Conservation (phyloP, 1,139 yeast genomes). For the Candida freyschussii region DNA sequence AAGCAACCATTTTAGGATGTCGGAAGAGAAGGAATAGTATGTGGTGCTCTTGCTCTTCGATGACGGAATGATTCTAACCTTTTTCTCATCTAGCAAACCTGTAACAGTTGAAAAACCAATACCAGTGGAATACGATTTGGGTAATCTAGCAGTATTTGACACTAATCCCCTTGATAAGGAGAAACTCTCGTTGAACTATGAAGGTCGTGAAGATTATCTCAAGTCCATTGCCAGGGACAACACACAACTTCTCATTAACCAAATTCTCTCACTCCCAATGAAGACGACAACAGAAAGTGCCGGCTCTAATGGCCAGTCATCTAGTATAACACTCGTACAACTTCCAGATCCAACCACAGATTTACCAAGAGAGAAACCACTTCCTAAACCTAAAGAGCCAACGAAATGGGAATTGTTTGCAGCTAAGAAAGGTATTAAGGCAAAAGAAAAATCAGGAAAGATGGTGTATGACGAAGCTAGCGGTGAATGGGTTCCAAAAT, state of each 20-base stretch:
- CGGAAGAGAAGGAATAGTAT: conserved; percentile 6
- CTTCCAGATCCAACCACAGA: conserved; percentile 80
- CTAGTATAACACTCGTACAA: conserved; percentile 76
- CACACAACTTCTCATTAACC: conserved; percentile 85
- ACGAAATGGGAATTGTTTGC: conserved; percentile 99
- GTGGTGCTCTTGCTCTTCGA: background rate
- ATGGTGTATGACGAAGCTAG: conserved; percentile 83
- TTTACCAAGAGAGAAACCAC: conserved; percentile 91
- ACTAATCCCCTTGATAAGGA: conserved; percentile 71
- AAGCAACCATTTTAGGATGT: conserved; percentile 1
- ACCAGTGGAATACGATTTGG: conserved; percentile 81
- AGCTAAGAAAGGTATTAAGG: conserved; percentile 86
- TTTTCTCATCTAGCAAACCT: conserved; percentile 42
- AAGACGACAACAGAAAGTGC: conserved; percentile 77
- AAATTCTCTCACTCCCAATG: conserved; percentile 82
- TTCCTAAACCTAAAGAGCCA: conserved; percentile 87
- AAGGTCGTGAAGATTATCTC: conserved; percentile 60
- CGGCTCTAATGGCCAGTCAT: conserved; percentile 52
- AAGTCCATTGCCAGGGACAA: conserved; percentile 81
- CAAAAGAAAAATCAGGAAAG: conserved; percentile 88
- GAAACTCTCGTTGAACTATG: conserved; percentile 44
- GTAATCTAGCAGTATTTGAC: conserved; percentile 84
- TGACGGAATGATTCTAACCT: no score
- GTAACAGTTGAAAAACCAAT: conserved; percentile 86
- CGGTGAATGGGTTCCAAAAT: conserved; percentile 96